Conservation (phyloP, 1,284 basidiomycete species). For the Schizophyllum amplum region DNA sequence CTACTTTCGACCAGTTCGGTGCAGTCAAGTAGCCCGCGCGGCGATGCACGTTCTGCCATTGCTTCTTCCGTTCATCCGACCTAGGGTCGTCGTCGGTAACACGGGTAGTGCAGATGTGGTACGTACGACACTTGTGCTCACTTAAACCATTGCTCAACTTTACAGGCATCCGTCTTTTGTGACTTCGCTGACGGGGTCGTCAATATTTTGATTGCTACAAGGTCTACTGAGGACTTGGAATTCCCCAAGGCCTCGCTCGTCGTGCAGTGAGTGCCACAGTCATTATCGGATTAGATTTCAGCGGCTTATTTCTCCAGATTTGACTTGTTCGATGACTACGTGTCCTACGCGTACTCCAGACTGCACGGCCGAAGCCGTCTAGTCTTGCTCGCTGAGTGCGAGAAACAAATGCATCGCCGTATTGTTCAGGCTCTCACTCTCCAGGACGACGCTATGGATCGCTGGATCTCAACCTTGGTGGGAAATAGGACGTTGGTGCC, state of each 20-base stretch:
- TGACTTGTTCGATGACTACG: slow-evolving; percentile 50
- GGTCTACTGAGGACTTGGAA: slow-evolving; percentile 49
- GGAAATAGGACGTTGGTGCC: slow-evolving; percentile 30
- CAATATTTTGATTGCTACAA: slow-evolving; percentile 56
- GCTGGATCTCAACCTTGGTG: slow-evolving; percentile 40
- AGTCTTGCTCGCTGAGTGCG: slow-evolving; percentile 55
- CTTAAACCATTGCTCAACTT: background rate
- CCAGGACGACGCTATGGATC: slow-evolving; percentile 25
- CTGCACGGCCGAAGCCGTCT: slow-evolving; percentile 40
- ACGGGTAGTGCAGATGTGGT: background rate
- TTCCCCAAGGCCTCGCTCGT: slow-evolving; percentile 45
- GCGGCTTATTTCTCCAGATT: slow-evolving; percentile 32
- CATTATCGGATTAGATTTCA: slow-evolving; percentile 4
- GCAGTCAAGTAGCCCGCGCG: slow-evolving; percentile 24
- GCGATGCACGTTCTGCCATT: no score
- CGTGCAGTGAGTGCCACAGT: slow-evolving; percentile 35
- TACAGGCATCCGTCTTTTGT: slow-evolving; percentile 33
- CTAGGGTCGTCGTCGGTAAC: slow-evolving; percentile 19
- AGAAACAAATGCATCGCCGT: slow-evolving; percentile 45
- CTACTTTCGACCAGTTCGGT: background rate
- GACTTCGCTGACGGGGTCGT: slow-evolving; percentile 43
- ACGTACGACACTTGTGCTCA: background rate
- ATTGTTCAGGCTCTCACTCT: slow-evolving; percentile 31
- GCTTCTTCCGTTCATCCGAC: no score
- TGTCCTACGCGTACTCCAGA: slow-evolving; percentile 46